Evolutionary conservation across 192 early-diverging fungal genomes (phyloP), one percentile per base, ranked within the genome.

Genomic region (Gryganskiella cystojenkinii): DNA sequence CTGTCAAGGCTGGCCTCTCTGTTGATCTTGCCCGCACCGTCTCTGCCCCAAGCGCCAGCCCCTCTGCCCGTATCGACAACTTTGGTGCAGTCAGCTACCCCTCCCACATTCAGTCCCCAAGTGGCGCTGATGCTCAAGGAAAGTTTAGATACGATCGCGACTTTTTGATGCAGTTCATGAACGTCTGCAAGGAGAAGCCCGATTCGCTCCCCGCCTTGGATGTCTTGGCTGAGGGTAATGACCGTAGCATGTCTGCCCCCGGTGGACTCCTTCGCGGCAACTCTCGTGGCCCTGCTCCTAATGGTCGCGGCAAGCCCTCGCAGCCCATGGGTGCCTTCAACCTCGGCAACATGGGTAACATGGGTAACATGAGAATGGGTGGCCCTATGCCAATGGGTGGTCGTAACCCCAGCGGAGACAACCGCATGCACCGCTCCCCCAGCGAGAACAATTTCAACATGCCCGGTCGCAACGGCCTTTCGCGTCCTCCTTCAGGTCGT

Each of bases 141-240:
- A 90, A 90, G 50, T 89, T 89, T 66, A 83, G 84, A 62, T 95
- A 94, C 61, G 83, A 88, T 45, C 84, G 85, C 30, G 88, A 82
- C 60, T 97, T 97, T 80, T 83, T 97, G 72, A 85, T 93, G 83
- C 90, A 90, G 68, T 95, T 95, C 82, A 86, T 81, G 59, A 65
- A 67, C 6, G 74, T 92, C 45, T 90, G 90, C 80, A 83, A 75
- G 24, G 84, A 92, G 40, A 82, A 87, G 57, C 91, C 91, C 14
- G 66, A 84, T 5, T 84, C 89, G 27, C 67, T 89, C 14, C 82
- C 85, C 9, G 67, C 80, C 17, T 79, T 87, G 46, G 83, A 87
- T 30, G 80, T 76, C 43, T 65, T 89, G 70, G 85, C 80, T 10
- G 82, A 83, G 24, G 82, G 73, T n/a, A 20, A 67, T 27, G 64